Evolutionary conservation across 768 basidiomycete species (phyloP).

Genomic region (Lentinula aciculospora): DNA sequence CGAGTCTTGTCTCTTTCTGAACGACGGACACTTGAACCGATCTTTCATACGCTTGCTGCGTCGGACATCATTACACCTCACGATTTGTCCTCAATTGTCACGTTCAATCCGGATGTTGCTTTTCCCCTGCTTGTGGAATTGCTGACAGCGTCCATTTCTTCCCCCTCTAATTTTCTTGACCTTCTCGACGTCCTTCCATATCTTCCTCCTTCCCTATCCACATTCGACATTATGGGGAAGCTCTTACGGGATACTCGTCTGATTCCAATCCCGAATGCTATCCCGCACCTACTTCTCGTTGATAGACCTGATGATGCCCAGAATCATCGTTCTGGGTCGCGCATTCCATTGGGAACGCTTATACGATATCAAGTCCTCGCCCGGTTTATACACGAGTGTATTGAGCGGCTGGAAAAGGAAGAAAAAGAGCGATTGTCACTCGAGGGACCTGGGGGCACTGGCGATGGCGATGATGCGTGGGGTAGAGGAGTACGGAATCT

Average conservation of each 20-base stretch:
- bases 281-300: slow-evolving; percentile 15
- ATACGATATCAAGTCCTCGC: slow-evolving; percentile 63
- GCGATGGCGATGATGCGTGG: slow-evolving; percentile 64
- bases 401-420: slow-evolving; percentile 65
- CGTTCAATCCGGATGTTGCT: slow-evolving; percentile 64
- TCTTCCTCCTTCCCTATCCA: slow-evolving; percentile 67
- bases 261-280: slow-evolving; percentile 24
- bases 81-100: slow-evolving; percentile 62
- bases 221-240: slow-evolving; percentile 69
- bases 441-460: neutral
- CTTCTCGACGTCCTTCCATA: slow-evolving; percentile 57
- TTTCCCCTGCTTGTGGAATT: slow-evolving; percentile 61
- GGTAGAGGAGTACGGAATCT: slow-evolving; percentile 71
- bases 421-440: slow-evolving; percentile 52
- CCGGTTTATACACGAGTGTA: slow-evolving; percentile 64
- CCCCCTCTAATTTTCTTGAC: slow-evolving; percentile 51
- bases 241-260: slow-evolving; percentile 58
- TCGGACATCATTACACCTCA: slow-evolving; percentile 57
- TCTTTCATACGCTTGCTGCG: slow-evolving; percentile 37
- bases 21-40: slow-evolving; percentile 59
- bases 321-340: neutral
- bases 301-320: slow-evolving; percentile 36
- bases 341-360: slow-evolving; percentile 37
- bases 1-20: slow-evolving; percentile 72
- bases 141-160: slow-evolving; percentile 34